Conservation (phyloP, 805 yeast genomes). For the Starmerella scarabaei region DNA sequence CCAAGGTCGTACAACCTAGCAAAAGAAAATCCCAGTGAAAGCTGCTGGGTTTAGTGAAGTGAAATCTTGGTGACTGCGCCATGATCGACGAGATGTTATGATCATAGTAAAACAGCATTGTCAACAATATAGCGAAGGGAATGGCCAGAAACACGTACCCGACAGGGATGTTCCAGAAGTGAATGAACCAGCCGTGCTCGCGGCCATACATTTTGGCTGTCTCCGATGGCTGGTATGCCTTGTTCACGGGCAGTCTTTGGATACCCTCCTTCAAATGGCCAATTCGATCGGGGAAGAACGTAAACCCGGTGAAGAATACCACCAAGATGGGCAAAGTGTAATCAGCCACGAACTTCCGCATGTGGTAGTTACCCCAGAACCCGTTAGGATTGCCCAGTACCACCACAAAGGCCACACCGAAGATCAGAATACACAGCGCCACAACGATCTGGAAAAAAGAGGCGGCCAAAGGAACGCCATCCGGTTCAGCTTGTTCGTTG, state of each 20-base stretch:
- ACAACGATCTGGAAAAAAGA: constrained; percentile 69
- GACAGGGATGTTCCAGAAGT: constrained; percentile 62
- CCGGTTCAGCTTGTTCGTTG: constrained; percentile 8
- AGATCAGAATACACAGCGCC: constrained; percentile 59
- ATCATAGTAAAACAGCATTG: constrained; percentile 81
- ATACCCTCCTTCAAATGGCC: constrained; percentile 35
- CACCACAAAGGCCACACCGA: constrained; percentile 50
- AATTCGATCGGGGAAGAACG: constrained; percentile 78
- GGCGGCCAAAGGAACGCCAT: constrained; percentile 21
- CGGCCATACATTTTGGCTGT: constrained; percentile 22
- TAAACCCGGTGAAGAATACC: constrained; percentile 81
- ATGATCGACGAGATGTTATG: constrained; percentile 89
- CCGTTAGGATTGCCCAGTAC: constrained; percentile 31
- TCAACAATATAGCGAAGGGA: constrained; percentile 80
- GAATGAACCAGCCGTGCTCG: constrained; percentile 58
- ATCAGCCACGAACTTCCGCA: constrained; percentile 65
- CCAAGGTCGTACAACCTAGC: constrained; percentile 74
- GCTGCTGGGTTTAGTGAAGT: constrained; percentile 70
- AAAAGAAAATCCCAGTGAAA: constrained; percentile 88
- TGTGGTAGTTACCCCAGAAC: constrained; percentile 43
- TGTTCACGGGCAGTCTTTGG: constrained; percentile 52
- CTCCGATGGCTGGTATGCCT: constrained; percentile 62
- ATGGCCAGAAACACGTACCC: constrained; percentile 75
- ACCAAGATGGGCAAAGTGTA: constrained; percentile 77
- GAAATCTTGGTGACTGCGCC: constrained; percentile 75